Base-by-base conservation (phyloP, 106 monocot genomes). In the Amphibolis antarctica region DNA sequence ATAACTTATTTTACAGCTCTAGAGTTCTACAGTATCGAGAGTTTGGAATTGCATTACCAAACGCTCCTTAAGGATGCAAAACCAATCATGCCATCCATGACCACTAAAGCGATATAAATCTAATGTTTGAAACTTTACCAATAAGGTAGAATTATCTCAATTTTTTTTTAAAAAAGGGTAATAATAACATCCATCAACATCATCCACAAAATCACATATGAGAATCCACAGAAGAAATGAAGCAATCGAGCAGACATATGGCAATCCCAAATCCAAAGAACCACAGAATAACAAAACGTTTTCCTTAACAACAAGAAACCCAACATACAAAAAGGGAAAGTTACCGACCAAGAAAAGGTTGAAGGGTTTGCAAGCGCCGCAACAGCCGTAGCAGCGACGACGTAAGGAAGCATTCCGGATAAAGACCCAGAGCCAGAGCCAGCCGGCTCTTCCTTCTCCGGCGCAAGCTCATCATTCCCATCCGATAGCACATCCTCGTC, bases 331-430 rank as follows among this genome's bases (percentile, higher is more conserved):
- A 28, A 22, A 18, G 11, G 51, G 18, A 15, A 7, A 14, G 44
- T 18, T n/a, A 69, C 74, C 27, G 45, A 96, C 98, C 98, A 98
- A 18, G 98, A 78, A 78, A 87, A 98, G 52, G 98, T 87, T 11
- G 82, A 43, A 0, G 98, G 98, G 44, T 76, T 78, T 1, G 69
- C 69, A 17, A 98, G 98, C 13, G 98, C 90, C 0, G 82, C 78
- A 50, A 98, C 80, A 23, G 78, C 98, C 13, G 98, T 91, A 58
- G 91, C 87, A 9, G 78, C 87, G 25, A 98, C 98, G 36, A 85
- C 87, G 45, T 73, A 86, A n/a, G 98, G 98, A 12, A 98, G 81
- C 82, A 98, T 48, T 28, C 68, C 80, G 9, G 98, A 88, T 42
- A 98, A 57, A 43, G 43, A 29, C 46, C 44, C 50, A 6, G 75